Evolutionary conservation across 495 filamentous ascomycete species (phyloP).

Genomic region (Trypethelium eluteriae): DNA sequence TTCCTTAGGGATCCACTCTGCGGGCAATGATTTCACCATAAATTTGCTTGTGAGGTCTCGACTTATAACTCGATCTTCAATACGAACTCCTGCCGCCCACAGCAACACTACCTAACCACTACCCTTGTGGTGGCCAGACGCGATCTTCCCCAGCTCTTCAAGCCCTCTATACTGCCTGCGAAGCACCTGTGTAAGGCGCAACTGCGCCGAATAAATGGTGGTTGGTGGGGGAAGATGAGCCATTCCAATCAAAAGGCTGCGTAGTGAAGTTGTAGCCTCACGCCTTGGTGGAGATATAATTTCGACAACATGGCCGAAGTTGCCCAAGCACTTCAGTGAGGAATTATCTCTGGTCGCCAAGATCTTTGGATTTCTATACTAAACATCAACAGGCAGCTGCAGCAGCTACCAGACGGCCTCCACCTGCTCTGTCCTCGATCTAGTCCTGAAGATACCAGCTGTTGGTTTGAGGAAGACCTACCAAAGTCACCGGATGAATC

Average conservation of each 20-base stretch:
- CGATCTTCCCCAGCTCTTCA: no score
- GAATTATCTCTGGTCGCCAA: not conserved
- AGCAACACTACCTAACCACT: no score
- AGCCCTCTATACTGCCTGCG: not conserved
- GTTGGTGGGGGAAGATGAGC: not conserved
- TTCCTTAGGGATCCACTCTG: no score
- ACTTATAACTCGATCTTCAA: no score
- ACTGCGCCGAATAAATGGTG: not conserved
- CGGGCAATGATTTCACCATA: no score
- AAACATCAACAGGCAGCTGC: conserved; percentile 26
- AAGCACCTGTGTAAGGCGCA: not conserved
- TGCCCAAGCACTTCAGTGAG: not conserved
- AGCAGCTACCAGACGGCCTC: conserved; percentile 26
- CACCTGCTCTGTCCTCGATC: conserved; percentile 38
- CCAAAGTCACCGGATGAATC: conserved; percentile 16
- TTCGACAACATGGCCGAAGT: conserved; percentile 5
- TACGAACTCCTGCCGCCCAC: no score
- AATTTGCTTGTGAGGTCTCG: no score
- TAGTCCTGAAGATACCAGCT: conserved; percentile 23
- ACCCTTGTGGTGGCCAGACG: no score
- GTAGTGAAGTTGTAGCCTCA: not conserved
- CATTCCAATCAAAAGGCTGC: not conserved
- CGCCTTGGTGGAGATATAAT: not conserved
- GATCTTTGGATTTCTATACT: not conserved
- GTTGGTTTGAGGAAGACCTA: conserved; percentile 35